A percentile compares a stretch with the other conserved stretches of the same genome.
Evolutionary conservation across 495 filamentous ascomycete species (phyloP).

Genomic region (Aspergillus cavernicola): DNA sequence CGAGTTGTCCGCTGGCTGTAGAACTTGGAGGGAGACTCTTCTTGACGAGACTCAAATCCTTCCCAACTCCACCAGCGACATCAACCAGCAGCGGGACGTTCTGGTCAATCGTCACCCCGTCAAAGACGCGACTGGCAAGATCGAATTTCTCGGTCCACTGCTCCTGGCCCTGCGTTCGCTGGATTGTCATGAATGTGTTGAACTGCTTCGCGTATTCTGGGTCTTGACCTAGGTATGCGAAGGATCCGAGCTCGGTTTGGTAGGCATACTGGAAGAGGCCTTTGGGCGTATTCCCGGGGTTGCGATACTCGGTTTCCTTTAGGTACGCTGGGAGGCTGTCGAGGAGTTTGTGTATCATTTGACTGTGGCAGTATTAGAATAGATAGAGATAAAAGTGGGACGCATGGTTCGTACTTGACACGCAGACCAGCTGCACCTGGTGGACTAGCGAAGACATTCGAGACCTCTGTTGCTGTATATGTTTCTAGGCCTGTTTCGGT

Average conservation of each 20-base stretch:
- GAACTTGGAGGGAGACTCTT: neutral
- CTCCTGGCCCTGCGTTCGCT: neutral
- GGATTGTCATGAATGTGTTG: neutral
- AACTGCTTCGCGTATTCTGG: neutral
- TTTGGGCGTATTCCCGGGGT: neutral
- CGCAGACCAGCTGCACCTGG: neutral
- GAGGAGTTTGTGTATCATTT: neutral
- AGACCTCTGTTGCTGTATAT: neutral
- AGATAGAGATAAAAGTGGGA: too few relatives aligned
- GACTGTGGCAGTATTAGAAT: neutral
- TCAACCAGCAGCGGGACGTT: neutral
- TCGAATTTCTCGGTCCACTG: neutral
- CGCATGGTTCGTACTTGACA: neutral
- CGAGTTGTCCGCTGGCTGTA: neutral
- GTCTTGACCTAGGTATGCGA: neutral
- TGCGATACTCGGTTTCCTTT: neutral
- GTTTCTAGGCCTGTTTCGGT: neutral
- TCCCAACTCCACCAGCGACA: neutral
- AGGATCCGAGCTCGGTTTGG: neutral
- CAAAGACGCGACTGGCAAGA: neutral
- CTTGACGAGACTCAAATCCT: neutral
- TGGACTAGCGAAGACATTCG: neutral
- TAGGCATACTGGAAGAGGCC: neutral
- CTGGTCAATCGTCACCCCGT: neutral
- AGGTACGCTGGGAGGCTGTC: neutral